Evolutionary conservation across 441 rosid genomes (phyloP).

Genomic region (Erysimum pusillum): DNA sequence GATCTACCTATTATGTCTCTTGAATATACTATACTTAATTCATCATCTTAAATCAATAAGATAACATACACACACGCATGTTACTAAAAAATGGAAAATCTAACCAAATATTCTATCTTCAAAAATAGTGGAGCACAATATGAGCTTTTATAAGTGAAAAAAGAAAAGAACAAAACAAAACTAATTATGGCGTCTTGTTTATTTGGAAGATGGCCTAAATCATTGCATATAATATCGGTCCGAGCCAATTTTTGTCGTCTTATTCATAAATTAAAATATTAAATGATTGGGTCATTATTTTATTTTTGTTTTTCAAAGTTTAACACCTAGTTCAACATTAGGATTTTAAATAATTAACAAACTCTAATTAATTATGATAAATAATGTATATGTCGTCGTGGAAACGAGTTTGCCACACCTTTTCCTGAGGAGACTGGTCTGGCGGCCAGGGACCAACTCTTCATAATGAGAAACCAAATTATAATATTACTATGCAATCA

Average conservation of each 20-base stretch:
- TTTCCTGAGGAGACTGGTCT: constrained; percentile 35
- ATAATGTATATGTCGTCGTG: constrained; percentile 32
- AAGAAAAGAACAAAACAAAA: neutral
- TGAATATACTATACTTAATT: neutral
- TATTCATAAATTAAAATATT: neutral
- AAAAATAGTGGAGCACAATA: neutral
- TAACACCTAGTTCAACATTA: constrained; percentile 21
- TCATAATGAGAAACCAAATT: constrained; percentile 16
- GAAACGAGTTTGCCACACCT: constrained; percentile 43
- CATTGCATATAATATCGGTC: constrained; percentile 15
- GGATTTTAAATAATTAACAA: neutral
- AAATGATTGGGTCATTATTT: constrained; percentile 29
- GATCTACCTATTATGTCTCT: neutral
- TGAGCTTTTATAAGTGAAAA: neutral
- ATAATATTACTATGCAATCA: constrained; percentile 15
- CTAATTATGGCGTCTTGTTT: constrained; percentile 24
- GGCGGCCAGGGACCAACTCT: constrained; percentile 41
- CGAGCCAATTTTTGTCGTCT: constrained; percentile 15
- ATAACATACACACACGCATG: neutral
- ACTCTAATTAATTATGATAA: neutral
- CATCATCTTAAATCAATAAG: neutral
- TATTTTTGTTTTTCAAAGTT: neutral
- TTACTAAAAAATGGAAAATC: too few species aligned
- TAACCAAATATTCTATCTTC: neutral
- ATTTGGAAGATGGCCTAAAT: constrained; percentile 33